Base-by-base conservation (phyloP, 2,329 filamentous ascomycete genomes). In the Colletotrichum aenigma region DNA sequence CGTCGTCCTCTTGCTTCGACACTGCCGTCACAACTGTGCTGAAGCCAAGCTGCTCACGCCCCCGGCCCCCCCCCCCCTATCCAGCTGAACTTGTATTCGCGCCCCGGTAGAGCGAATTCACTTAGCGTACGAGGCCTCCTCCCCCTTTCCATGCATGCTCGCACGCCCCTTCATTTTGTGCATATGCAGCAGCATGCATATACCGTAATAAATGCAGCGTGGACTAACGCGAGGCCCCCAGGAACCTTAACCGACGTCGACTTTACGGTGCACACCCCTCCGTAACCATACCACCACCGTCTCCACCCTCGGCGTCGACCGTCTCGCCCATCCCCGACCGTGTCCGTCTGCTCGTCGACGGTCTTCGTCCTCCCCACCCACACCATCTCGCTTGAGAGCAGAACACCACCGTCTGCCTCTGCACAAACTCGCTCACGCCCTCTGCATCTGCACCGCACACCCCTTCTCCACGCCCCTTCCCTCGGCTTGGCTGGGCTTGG, bases 401-500 rank as follows among this genome's bases (percentile, higher is more conserved):
- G 36, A 5, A 52, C 10, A 52, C 52, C 36, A 38, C 55, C 61
- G n/a, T 64, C 34, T 64, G 61, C 60, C 55, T 64, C 61, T 18
- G 32, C 61, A 38, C 61, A 38, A 34, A 28, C 16, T 16, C 24
- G 21, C 34, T 15, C 32, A 70, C 55, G n/a, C 43, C 65, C 65
- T 10, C 55, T 52, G 10, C 43, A 48, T 56, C 48, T 48, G 36
- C 28, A 28, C 10, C n/a, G 26, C 18, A 55, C 70, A 56, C 52
- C 36, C 36, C 36, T 56, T 65, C 60, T 13, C 28, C 16, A 24
- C 52, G 24, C 34, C 34, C 36, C 48, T 32, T 60, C 36, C 60
- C 60, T 74, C 61, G 72, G 67, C 58, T 75, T 75, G 68, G 72
- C 62, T 75, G 43, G 66, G 70, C 66, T 69, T 69, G 66, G 66